Conservation (phyloP, 2,329 filamentous ascomycete genomes). For the Fusarium sp. region DNA sequence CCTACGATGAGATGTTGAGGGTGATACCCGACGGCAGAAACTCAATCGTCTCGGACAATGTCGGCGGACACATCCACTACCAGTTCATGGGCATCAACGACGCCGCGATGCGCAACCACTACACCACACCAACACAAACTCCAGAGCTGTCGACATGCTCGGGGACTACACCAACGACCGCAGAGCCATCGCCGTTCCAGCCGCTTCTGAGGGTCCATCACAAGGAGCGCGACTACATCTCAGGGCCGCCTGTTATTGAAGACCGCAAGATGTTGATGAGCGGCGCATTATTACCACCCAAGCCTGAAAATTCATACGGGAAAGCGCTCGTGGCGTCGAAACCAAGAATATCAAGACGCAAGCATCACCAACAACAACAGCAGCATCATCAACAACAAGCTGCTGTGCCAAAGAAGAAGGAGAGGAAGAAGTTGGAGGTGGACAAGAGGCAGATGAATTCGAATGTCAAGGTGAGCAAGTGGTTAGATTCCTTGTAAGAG, state of each 20-base stretch:
- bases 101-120: neutral
- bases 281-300: constrained; percentile 22
- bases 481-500: constrained; percentile 27
- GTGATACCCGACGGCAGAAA: constrained; percentile 33
- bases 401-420: constrained; percentile 31
- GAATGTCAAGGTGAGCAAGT: constrained; percentile 36
- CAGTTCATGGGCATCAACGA: constrained; percentile 34
- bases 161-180: constrained; percentile 17
- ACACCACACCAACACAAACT: neutral
- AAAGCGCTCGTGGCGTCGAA: constrained; percentile 20
- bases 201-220: neutral
- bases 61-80: constrained; percentile 40
- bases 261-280: constrained; percentile 21
- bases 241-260: neutral
- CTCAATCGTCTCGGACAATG: constrained; percentile 30
- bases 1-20: constrained; percentile 24
- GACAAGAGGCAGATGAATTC: constrained; percentile 37
- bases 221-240: constrained; percentile 11
- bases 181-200: neutral
- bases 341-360: constrained; percentile 2
- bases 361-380: neutral
- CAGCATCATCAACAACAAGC: neutral
- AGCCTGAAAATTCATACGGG: neutral
- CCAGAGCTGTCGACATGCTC: constrained; percentile 24
- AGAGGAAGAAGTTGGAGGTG: constrained; percentile 15